Conservation (phyloP, 768 basidiomycete genomes). For the Mrakia blollopis region DNA sequence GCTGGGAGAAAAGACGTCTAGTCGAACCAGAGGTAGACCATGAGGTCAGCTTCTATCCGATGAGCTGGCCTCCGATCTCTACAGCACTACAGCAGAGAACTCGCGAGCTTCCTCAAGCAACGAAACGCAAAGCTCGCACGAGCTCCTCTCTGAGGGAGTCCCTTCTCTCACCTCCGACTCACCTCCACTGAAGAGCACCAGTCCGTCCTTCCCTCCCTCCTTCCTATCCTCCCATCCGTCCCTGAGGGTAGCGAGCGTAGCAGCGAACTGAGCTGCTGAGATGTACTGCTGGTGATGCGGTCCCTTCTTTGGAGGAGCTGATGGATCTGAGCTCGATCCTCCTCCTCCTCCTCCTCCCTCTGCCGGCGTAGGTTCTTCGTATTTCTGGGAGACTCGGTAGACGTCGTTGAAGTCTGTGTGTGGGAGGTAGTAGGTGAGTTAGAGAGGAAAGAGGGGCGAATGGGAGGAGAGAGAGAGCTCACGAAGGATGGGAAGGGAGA, state of each 20-base stretch:
- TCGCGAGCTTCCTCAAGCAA: no score
- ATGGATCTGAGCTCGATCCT: neutral
- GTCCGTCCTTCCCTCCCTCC: slow-evolving; percentile 60
- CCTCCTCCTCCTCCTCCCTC: neutral
- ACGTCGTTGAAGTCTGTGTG: slow-evolving; percentile 31
- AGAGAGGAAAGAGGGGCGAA: neutral
- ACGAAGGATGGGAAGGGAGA: slow-evolving; percentile 23
- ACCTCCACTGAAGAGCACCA: slow-evolving; percentile 83
- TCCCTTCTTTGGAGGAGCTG: neutral
- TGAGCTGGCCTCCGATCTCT: no score
- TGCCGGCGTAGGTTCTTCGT: neutral
- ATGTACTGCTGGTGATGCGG: slow-evolving; percentile 53
- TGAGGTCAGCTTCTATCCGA: neutral
- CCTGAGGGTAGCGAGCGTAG: slow-evolving; percentile 61
- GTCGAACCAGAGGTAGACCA: neutral
- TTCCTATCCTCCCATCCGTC: slow-evolving; percentile 52
- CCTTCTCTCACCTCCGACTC: neutral
- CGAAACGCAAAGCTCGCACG: neutral
- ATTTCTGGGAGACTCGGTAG: slow-evolving; percentile 27
- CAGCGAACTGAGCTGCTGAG: slow-evolving; percentile 80
- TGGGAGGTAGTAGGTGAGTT: neutral
- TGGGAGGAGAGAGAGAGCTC: neutral
- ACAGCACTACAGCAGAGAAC: no score
- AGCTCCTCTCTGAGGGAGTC: neutral
- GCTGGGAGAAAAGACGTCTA: slow-evolving; percentile 67